Base-by-base conservation (phyloP, 352 stramenopile genomes). In the Pythium brachiatum region DNA sequence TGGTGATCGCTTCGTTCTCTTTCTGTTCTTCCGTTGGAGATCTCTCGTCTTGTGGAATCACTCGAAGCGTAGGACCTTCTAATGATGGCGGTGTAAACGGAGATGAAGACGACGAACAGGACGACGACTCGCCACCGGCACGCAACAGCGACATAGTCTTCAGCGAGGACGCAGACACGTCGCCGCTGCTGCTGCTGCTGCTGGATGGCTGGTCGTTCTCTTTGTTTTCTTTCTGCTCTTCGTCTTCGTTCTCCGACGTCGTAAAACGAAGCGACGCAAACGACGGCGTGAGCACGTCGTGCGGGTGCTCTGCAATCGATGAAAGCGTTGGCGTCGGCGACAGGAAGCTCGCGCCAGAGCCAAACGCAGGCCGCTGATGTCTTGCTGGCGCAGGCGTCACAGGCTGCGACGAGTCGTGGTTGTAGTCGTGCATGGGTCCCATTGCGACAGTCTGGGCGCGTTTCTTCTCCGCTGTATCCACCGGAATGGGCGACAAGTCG, bases 401-500 rank as follows among this genome's bases (percentile, higher is more conserved):
- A 20, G 26, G 23, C 46, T 21, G 13, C 9, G 46, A 53, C 25
- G 46, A 4, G 21, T 53, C 12, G 23, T 34, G 23, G 12, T 15
- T 21, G 31, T 34, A 12, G 12, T 15, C 21, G 31, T 44, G 20
- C 15, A n/a, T 38, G 3, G 7, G 34, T 48, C 13, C 13, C 27
- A 46, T 44, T 6, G 31, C 39, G 54, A 53, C 20, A 39, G 31
- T 12, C 53, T 71, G 57, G 26, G 57, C 44, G 18, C 47, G 52
- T 55, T 38, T 66, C 47, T 67, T 65, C 23, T 72, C 38, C 36
- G 57, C 51, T 4, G 36, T 59, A 25, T 63, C 53, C 7, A 55
- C 8, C 2, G 70, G 56, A 62, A 89, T 84, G 55, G 80, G 80
- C 52, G 80, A 88, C 9, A 79, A 53, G 5, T 77, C 76, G 36